Base-by-base conservation (phyloP, 2,329 filamentous ascomycete species). In the Trichoderma guizhouense region DNA sequence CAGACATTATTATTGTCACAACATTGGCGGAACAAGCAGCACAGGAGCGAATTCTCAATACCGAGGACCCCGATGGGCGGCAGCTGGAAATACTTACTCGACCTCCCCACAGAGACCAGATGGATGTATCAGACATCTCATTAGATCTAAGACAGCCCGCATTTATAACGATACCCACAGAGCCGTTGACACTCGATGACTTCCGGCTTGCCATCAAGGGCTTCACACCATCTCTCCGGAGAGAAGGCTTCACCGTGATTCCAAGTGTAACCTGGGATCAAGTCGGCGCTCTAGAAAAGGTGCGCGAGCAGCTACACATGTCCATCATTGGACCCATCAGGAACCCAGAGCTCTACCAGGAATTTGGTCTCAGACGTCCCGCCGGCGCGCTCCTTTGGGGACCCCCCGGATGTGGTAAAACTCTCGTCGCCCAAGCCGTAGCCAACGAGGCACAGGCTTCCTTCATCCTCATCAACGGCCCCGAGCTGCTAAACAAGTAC, bases 391-490 rank as follows among this genome's bases (percentile, higher is more conserved):
- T 99, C 0, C 92, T 99, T 69, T 99, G 95, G 94, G 96, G 96
- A 0, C 96, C 96, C 1, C 96, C 96, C 0, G 96, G 96, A 7
- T 99, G 96, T 81, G 96, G 96, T 77, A 99, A 99, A 81, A 99
- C 96, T 0, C 88, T 99, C 2, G 90, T 99, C 2, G 96, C 96
- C 21, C 98, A 98, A 83, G 96, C 96, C 4, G 94, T 98, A 5
- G 96, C 96, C 70, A 97, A 97, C 80, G 94, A 97, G 80, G 95
- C 93, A 8, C 94, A 95, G 80, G 96, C 96, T 62, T 98, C 97
- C 82, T 99, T 99, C 84, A 99, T 99, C 82, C 94, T 94, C 67
- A 94, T 99, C 82, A 98, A 98, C 82, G 96, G 96, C 0, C 96
- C 96, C 0, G 96, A 99, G 80, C 86, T 99, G 11, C 88, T 99